These are phyloP conservation scores for Xylaria sp. DNA, from an alignment of 2,329 filamentous ascomycete species.

Conservation along the genomic window DNA sequence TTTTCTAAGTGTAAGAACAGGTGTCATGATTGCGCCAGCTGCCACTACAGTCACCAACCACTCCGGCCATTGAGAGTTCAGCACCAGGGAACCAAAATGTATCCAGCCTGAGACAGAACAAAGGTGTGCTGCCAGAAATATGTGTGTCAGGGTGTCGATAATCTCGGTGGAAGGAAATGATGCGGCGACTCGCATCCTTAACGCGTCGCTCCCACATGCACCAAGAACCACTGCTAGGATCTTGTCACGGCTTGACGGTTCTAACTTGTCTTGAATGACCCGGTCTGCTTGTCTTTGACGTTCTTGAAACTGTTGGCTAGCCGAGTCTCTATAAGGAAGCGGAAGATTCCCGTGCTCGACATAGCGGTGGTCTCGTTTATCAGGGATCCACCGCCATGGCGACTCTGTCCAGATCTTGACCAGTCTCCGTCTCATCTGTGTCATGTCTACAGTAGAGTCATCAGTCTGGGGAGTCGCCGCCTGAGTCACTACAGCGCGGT, in stretches of 20 bases:
- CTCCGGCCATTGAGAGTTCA: slow-evolving; percentile 66
- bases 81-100: slow-evolving; percentile 68
- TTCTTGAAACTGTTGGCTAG: slow-evolving; percentile 54
- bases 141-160: slow-evolving; percentile 70
- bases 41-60: slow-evolving; percentile 70
- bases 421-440: slow-evolving; percentile 59
- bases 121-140: slow-evolving; percentile 67
- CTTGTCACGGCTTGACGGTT: slow-evolving; percentile 65
- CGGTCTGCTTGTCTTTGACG: slow-evolving; percentile 53
- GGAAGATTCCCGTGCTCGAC: slow-evolving; percentile 59
- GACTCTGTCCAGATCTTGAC: slow-evolving; percentile 62
- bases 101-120: slow-evolving; percentile 70
- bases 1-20: slow-evolving; percentile 67
- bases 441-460: slow-evolving; percentile 55
- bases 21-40: slow-evolving; percentile 68
- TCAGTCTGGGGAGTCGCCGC: slow-evolving; percentile 49
- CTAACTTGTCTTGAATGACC: slow-evolving; percentile 58
- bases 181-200: slow-evolving; percentile 63
- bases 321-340: slow-evolving; percentile 54
- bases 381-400: slow-evolving; percentile 63
- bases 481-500: slow-evolving; percentile 44
- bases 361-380: slow-evolving; percentile 57
- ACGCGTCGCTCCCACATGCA: slow-evolving; percentile 63
- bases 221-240: slow-evolving; percentile 72
- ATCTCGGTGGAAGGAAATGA: slow-evolving; percentile 63